A percentile compares a stretch with the other conserved stretches of the same genome.
Conservation (phyloP, 169 alveolate genomes). For the Cryptosporidium ubiquitum region DNA sequence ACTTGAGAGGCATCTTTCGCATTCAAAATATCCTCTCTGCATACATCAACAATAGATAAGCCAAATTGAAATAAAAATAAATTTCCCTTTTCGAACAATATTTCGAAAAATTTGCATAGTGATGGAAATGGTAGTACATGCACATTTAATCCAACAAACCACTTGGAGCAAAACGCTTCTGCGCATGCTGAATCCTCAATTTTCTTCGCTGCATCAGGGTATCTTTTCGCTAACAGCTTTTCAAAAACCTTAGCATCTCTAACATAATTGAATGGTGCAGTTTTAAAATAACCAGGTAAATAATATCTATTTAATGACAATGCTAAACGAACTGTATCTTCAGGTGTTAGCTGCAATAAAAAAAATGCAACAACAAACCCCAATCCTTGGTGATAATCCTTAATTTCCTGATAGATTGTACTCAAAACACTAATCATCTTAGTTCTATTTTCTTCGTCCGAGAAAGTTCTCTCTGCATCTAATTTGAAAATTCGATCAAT, state of each 20-base stretch:
- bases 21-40: conserved; percentile 71
- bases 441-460: conserved; percentile 59
- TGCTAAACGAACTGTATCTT: conserved; percentile 75
- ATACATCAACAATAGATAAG: conserved; percentile 70
- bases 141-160: conserved; percentile 81
- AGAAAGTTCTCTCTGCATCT: conserved; percentile 80
- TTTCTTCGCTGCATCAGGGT: conserved; percentile 74
- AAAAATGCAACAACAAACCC: conserved; percentile 80
- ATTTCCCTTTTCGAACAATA: conserved; percentile 73
- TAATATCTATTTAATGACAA: conserved; percentile 76
- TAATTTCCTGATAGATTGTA: conserved; percentile 73
- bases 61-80: conserved; percentile 76
- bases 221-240: conserved; percentile 56
- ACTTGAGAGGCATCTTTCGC: conserved; percentile 77
- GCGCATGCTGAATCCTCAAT: conserved; percentile 76
- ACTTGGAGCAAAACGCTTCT: conserved; percentile 80
- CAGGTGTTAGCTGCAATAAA: conserved; percentile 74
- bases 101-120: conserved; percentile 75
- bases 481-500: conserved; percentile 74
- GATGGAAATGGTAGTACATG: conserved; percentile 81
- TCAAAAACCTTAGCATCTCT: conserved; percentile 81
- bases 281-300: conserved; percentile 78
- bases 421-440: conserved; percentile 71
- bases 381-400: conserved; percentile 81
- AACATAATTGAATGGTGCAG: conserved; percentile 80